Evolutionary conservation across 208 protist species (phyloP), one percentile per base, ranked within the genome.

Genomic region (Trypanosoma lewisi): DNA sequence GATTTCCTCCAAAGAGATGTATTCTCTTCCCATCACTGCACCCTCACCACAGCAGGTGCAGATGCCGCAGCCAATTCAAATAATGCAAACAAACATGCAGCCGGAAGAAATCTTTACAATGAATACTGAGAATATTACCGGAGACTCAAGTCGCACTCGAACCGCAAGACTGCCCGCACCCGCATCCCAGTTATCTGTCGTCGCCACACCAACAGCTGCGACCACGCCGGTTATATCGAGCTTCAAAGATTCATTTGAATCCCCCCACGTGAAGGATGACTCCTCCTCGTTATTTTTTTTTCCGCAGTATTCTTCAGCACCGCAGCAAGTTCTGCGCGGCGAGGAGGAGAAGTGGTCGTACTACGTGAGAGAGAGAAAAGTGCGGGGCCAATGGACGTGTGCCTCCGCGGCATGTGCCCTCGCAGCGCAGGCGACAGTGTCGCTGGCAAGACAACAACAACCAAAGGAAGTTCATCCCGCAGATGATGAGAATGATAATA

Each of bases 341-440:
- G 21, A 30, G 3, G 34, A 49, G 36, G 51, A 49, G 30, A 48
- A 45, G 7, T 73, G 59, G 58, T 41, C 67, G 19, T 34, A 67
- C 17, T 73, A 73, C 41, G 17, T 57, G 42, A 50, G 52, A 30
- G 59, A 67, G 45, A 0, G 52, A 36, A 61, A 67, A 25, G 67
- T 73, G 4, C 52, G 51, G 30, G 67, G 60, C 5, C 67, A 73
- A 19, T 73, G 58, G 52, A 73, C 67, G 1, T 73, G 67, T 42
- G 33, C 50, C 19, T 73, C 67, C 42, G 67, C 67, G 48, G 44
- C 45, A 21, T 34, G 45, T 17, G 67, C 67, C 8, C 60, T 73
- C 11, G 54, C 60, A 0, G 11, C 67, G 39, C 67, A 73, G 45
- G 67, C 63, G 16, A 67, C 67, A 7, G 59, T 73, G 0, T 48